phyloP scores from a whole-genome alignment of 176 grass and related monocot species.

The Aegilops sharonensis region DNA sequence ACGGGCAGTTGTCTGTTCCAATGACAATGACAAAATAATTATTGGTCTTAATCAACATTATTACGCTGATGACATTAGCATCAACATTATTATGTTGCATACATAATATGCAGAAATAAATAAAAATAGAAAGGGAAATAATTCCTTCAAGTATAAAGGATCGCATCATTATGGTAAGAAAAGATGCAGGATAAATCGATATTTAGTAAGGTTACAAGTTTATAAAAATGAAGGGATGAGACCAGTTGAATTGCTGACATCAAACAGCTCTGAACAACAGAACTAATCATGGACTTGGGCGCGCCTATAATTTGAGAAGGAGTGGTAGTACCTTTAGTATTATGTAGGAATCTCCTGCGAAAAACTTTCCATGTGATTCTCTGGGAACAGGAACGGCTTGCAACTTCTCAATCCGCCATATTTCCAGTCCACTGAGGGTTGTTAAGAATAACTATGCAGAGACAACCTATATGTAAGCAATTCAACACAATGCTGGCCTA shows the following conservation, averaged over 20 bases:
- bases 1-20: constrained; percentile 65
- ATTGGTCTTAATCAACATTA: constrained; percentile 20
- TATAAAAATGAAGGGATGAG: background rate
- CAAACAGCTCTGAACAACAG: background rate
- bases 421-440: constrained; percentile 79
- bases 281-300: constrained; percentile 11
- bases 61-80: background rate
- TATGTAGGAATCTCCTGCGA: constrained; percentile 85
- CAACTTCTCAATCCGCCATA: constrained; percentile 96
- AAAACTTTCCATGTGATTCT: constrained; percentile 86
- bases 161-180: background rate
- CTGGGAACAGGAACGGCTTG: constrained; percentile 68
- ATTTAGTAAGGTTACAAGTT: constrained; percentile 16
- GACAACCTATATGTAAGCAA: constrained; percentile 11
- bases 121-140: background rate
- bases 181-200: background rate
- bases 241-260: constrained; percentile 14
- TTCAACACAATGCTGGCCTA: constrained; percentile 5
- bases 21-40: constrained; percentile 21
- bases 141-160: constrained; percentile 27
- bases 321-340: constrained; percentile 72
- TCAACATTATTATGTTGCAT: constrained; percentile 8
- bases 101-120: background rate
- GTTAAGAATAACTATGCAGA: constrained; percentile 54
- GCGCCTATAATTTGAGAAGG: constrained; percentile 21